Base-by-base conservation (phyloP, 179 eudicot genomes). In the Beta corolliflora region DNA sequence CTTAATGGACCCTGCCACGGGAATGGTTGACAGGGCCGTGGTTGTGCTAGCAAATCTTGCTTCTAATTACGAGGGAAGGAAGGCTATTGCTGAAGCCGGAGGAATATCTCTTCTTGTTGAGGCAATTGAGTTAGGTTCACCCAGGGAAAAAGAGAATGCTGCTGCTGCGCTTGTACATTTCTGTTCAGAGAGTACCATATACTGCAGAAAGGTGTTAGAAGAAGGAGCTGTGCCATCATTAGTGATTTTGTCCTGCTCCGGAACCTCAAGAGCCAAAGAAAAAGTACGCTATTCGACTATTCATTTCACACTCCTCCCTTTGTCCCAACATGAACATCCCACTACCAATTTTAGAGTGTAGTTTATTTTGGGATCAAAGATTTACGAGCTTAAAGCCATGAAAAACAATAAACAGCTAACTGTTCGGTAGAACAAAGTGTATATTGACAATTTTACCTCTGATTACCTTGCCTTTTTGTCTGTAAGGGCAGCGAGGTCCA, bases 171-270 rank as follows among this genome's bases (percentile, higher is more conserved):
- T 92, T 31, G 77, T 88, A 21, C 91, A 89, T 56, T 89, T 92
- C 56, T 89, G 93, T 76, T 82, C 78, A 8, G 84, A 73, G 48
- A 88, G 87, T 83, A 82, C 68, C 50, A 76, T 84, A 80, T 89
- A 76, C 65, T 91, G 90, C 50, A 85, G 72, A 77, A 64, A 81
- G 84, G 86, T 91, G 41, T 87, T 92, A 45, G 89, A 85, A 59
- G 91, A 92, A 85, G 95, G 91, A 25, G 95, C 85, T 80, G 81
- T 88, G 63, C 94, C 94, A 5, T 91, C 93, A 44, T 75, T 92
- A 48, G 91, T 90, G 50, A 85, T 85, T 50, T 86, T 92, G 79
- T 85, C 92, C 5, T 88, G 82, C 58, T 83, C 91, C 18, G 95
- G 95, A 70, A 90, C 91, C 14, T 44, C 91, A 9, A 82, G 95